A percentile compares a stretch with the other conserved stretches of the same genome.
Evolutionary conservation across 2,329 filamentous ascomycete species (phyloP).

Genomic region (Colletotrichum eleusines): DNA sequence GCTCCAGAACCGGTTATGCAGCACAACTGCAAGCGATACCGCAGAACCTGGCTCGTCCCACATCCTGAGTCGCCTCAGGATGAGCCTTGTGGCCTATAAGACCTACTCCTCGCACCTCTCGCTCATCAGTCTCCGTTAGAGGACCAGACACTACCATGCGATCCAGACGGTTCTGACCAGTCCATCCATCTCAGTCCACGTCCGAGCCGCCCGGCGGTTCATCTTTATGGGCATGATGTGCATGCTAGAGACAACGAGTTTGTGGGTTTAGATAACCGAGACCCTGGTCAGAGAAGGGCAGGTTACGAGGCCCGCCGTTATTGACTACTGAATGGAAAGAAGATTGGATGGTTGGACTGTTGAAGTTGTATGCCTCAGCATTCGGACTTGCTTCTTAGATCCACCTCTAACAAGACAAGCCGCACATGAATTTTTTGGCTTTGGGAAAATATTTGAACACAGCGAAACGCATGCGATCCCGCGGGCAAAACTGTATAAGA

Average conservation of each 20-base stretch:
- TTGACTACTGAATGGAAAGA: background rate
- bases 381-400: background rate
- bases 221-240: conserved; percentile 83
- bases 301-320: conserved; percentile 61
- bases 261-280: conserved; percentile 75
- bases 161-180: conserved; percentile 79
- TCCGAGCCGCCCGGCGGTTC: conserved; percentile 67
- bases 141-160: conserved; percentile 67
- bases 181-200: conserved; percentile 83
- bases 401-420: background rate
- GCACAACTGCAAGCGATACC: conserved; percentile 65
- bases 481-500: too few species aligned
- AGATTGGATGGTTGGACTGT: background rate
- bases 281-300: conserved; percentile 72
- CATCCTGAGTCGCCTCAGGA: too few species aligned
- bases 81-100: too few species aligned
- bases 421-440: background rate
- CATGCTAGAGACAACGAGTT: conserved; percentile 75
- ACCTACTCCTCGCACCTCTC: too few species aligned
- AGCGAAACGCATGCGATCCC: too few species aligned
- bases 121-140: too few species aligned
- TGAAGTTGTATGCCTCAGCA: background rate
- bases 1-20: conserved; percentile 79
- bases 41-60: conserved; percentile 51
- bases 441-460: too few species aligned